A percentile compares a stretch with the other conserved stretches of the same genome.
Evolutionary conservation across 345 rosid genomes (phyloP).

Genomic region (Rhizophora apiculata): DNA sequence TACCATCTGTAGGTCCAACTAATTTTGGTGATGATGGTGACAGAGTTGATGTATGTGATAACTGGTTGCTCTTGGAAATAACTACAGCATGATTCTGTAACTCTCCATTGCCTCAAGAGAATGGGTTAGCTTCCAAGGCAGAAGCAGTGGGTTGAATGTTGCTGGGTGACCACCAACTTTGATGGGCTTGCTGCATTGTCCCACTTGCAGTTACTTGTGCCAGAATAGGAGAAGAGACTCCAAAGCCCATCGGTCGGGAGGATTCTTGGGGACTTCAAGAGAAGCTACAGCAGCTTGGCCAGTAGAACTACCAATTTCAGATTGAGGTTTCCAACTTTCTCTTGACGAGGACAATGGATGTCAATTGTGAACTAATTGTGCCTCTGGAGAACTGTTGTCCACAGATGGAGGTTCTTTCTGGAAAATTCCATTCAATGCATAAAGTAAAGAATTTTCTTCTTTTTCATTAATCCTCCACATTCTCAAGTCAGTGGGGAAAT

Average conservation of each 20-base stretch:
- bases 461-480: conserved; percentile 72
- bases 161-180: conserved; percentile 69
- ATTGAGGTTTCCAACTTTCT: conserved; percentile 35
- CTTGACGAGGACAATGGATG: conserved; percentile 21
- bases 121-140: conserved; percentile 21
- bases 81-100: background rate
- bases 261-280: conserved; percentile 48
- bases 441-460: conserved; percentile 63
- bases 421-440: conserved; percentile 69
- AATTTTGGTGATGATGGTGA: no score
- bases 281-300: conserved; percentile 38
- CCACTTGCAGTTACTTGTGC: conserved; percentile 43
- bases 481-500: conserved; percentile 76
- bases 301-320: conserved; percentile 30
- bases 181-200: conserved; percentile 39
- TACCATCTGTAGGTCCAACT: conserved; percentile 11
- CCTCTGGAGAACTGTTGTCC: conserved; percentile 30
- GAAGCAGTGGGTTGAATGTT: conserved; percentile 38
- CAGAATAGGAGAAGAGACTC: conserved; percentile 90
- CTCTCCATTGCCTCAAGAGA: conserved; percentile 28
- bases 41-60: background rate
- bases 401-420: conserved; percentile 45
- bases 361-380: conserved; percentile 30
- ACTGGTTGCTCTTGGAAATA: no score
- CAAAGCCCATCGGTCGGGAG: conserved; percentile 54